Conservation (phyloP, 306 rosid species). For the Fragaria vesca region DNA sequence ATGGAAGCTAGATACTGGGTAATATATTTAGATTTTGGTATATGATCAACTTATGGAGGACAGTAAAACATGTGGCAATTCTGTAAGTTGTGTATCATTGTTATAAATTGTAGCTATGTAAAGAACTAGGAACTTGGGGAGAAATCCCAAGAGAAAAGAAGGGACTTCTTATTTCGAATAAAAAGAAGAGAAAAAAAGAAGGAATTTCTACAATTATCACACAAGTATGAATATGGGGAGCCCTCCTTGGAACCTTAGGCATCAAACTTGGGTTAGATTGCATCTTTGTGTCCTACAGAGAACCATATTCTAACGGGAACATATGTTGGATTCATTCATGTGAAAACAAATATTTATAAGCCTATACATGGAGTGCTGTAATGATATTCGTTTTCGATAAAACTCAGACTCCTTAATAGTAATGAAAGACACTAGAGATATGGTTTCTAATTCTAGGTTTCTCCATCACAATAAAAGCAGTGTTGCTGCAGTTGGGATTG, state of each 20-base stretch:
- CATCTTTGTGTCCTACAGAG: not conserved
- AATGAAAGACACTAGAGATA: not conserved
- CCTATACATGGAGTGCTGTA: not conserved
- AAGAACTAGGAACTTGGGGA: not conserved
- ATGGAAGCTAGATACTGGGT: not conserved
- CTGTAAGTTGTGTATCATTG: not conserved
- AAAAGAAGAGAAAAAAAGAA: too few species aligned
- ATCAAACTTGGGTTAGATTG: not conserved
- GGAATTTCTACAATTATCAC: not conserved
- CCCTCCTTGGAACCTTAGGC: not conserved
- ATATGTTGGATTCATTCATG: not conserved
- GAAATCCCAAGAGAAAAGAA: not conserved
- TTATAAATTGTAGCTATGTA: not conserved
- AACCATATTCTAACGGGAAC: not conserved
- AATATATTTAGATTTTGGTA: not conserved
- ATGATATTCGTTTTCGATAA: not conserved
- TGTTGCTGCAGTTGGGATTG: not conserved
- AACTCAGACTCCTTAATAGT: not conserved
- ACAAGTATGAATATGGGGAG: not conserved
- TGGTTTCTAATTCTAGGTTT: not conserved
- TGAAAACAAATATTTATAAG: not conserved
- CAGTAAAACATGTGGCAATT: not conserved
- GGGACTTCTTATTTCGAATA: not conserved
- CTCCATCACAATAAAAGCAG: not conserved
- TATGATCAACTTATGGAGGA: not conserved